phyloP scores from a whole-genome alignment of 2,329 filamentous ascomycete genomes.

The Cercospora sojina region DNA sequence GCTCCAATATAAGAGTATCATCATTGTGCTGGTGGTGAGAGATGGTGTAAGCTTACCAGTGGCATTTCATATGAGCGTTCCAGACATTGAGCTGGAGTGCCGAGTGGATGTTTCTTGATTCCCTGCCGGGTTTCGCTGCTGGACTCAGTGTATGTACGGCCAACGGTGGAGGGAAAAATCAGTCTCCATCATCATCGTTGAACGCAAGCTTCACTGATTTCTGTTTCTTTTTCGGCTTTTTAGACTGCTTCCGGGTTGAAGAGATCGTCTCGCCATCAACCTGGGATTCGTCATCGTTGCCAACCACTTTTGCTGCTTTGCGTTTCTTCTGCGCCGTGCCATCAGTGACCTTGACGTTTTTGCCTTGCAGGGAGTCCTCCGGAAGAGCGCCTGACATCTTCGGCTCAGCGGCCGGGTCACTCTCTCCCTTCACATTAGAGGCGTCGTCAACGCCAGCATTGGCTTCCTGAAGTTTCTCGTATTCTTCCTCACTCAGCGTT shows the following conservation, averaged over 20 bases:
- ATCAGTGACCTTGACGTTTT: constrained; percentile 25
- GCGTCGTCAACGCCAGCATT: constrained; percentile 12
- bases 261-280: constrained; percentile 15
- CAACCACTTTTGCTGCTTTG: constrained; percentile 39
- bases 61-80: not conserved
- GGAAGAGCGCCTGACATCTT: constrained; percentile 32
- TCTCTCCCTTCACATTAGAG: constrained; percentile 27
- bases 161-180: not conserved
- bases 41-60: constrained; percentile 2
- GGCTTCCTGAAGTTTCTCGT: constrained; percentile 42
- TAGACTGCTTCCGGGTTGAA: constrained; percentile 24
- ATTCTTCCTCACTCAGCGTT: constrained; percentile 54
- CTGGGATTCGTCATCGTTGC: constrained; percentile 31
- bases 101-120: not conserved
- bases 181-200: constrained; percentile 35
- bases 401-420: constrained; percentile 22
- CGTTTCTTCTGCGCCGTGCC: constrained; percentile 38
- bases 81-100: not conserved
- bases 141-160: not conserved
- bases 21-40: constrained; percentile 15
- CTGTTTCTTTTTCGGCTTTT: constrained; percentile 38
- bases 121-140: not conserved
- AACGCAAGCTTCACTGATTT: constrained; percentile 41
- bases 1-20: constrained; percentile 35
- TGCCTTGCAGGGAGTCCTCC: constrained; percentile 24